Percentiles rank a stretch among this genome's conserved stretches.
These are phyloP conservation scores for Trypanosoma melophagium DNA, from an alignment of 208 protist species.

Conservation along the genomic window DNA sequence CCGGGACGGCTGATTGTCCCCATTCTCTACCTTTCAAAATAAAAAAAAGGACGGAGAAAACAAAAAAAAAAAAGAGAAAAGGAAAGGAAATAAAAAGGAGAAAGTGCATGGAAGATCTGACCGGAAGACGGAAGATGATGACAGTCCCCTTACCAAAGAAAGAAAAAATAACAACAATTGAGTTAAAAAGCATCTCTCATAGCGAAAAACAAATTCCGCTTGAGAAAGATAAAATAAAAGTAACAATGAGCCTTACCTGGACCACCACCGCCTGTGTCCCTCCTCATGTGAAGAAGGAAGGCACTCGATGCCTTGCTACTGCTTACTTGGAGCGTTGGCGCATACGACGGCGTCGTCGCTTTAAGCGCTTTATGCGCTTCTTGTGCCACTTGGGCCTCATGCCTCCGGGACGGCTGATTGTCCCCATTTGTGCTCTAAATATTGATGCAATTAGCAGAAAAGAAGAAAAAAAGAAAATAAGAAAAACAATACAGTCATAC, in stretches of 20 bases:
- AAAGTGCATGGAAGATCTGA: no score
- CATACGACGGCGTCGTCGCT: conserved; percentile 83
- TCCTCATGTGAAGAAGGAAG: no score
- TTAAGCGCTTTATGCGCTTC: conserved; percentile 92
- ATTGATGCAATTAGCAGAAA: conserved; percentile 10
- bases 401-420: conserved; percentile 79
- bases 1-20: conserved; percentile 83
- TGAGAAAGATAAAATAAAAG: no score
- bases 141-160: no score
- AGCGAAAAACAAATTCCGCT: no score
- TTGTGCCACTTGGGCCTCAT: conserved; percentile 93
- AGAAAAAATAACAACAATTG: no score
- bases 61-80: conserved; percentile 11
- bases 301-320: no score
- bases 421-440: conserved; percentile 57
- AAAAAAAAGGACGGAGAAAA: no score
- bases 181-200: no score
- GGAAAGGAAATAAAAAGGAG: not conserved
- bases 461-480: conserved; percentile 16
- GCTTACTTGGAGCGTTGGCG: conserved; percentile 90
- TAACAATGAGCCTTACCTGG: no score
- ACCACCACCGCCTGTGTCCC: no score
- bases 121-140: no score
- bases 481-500: conserved; percentile 8
- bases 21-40: conserved; percentile 34